A percentile compares a stretch with the other conserved stretches of the same genome.
These are phyloP conservation scores for Trichoderma atroviride DNA, from an alignment of 2,329 filamentous ascomycete species.

Conservation along the genomic window DNA sequence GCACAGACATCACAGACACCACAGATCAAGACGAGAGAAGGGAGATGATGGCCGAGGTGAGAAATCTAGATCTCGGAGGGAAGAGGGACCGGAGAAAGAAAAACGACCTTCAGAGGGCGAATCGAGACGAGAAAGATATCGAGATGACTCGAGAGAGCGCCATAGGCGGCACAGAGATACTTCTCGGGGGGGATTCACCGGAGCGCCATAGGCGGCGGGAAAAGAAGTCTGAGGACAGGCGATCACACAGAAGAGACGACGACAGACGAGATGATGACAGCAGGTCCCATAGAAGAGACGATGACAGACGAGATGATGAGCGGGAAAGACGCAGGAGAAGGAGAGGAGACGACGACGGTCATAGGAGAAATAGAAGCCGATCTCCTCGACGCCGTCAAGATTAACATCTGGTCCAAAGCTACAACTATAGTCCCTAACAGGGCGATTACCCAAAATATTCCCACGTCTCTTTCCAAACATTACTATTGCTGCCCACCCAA, in stretches of 20 bases:
- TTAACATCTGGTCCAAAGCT: conserved; percentile 28
- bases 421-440: conserved; percentile 3
- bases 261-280: conserved; percentile 20
- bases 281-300: conserved; percentile 34
- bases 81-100: conserved; percentile 39
- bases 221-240: conserved; percentile 31
- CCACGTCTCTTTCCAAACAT: conserved; percentile 8
- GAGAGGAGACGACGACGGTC: conserved; percentile 35
- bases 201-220: conserved; percentile 33
- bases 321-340: conserved; percentile 35
- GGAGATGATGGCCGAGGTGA: conserved; percentile 37
- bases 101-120: conserved; percentile 37
- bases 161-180: conserved; percentile 33
- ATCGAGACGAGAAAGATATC: conserved; percentile 36
- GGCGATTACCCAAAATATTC: conserved; percentile 30
- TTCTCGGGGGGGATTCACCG: conserved; percentile 11
- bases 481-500: neutral
- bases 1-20: conserved; percentile 52
- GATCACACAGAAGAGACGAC: conserved; percentile 33
- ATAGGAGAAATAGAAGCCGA: conserved; percentile 41
- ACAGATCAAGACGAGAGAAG: conserved; percentile 44
- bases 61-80: conserved; percentile 45
- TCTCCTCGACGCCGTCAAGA: conserved; percentile 44
- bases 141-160: conserved; percentile 35
- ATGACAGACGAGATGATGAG: conserved; percentile 36